A percentile compares a stretch with the other conserved stretches of the same genome.
These are phyloP conservation scores for Globisporangium mamillatum DNA, from an alignment of 352 stramenopile genomes.

Conservation along the genomic window DNA sequence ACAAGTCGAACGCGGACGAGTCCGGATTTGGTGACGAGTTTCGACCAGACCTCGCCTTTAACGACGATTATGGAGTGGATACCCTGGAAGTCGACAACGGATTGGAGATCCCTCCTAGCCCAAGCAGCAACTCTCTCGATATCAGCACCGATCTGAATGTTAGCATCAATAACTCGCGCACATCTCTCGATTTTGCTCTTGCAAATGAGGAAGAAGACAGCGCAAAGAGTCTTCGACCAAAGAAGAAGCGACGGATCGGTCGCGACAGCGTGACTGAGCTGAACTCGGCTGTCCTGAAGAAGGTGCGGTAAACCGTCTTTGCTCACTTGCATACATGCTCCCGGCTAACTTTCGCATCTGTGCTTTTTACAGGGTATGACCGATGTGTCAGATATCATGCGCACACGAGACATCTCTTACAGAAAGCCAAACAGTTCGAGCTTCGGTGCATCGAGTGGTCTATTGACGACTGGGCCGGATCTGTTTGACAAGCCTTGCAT, in stretches of 20 bases:
- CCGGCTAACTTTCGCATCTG: neutral
- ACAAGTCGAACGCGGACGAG: constrained; percentile 52
- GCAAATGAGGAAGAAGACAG: constrained; percentile 36
- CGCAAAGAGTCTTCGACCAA: constrained; percentile 31
- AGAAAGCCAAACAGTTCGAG: constrained; percentile 25
- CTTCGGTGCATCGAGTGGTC: constrained; percentile 7
- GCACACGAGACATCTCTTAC: constrained; percentile 42
- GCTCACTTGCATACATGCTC: neutral
- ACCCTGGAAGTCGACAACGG: constrained; percentile 43
- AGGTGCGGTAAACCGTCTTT: constrained; percentile 24
- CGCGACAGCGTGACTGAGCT: constrained; percentile 81
- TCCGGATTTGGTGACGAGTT: constrained; percentile 27
- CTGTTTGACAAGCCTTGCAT: constrained; percentile 64
- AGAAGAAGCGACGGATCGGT: constrained; percentile 82
- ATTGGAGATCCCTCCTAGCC: constrained; percentile 31
- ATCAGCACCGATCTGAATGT: constrained; percentile 70
- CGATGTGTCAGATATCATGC: constrained; percentile 75
- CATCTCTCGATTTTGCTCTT: constrained; percentile 67
- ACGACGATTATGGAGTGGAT: constrained; percentile 58
- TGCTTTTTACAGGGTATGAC: constrained; percentile 40
- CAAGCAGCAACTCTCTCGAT: constrained; percentile 47
- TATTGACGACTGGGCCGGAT: constrained; percentile 28
- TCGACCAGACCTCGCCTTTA: constrained; percentile 50
- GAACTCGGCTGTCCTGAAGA: constrained; percentile 69
- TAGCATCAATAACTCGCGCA: constrained; percentile 60